Percentiles rank a stretch among this genome's conserved stretches.
Conservation (phyloP, 441 rosid genomes). For the Erysimum cheiri region DNA sequence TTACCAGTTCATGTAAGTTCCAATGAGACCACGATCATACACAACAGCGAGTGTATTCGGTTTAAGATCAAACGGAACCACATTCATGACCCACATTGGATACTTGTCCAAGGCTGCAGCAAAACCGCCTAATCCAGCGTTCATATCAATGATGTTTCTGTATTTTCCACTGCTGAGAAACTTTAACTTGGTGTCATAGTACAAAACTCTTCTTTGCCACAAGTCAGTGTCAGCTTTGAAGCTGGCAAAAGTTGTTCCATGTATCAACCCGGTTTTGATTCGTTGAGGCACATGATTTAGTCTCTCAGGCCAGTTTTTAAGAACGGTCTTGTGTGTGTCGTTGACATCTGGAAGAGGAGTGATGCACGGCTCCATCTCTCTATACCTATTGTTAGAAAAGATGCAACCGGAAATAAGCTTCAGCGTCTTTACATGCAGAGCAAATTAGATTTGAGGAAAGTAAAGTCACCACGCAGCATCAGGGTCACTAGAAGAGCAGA, state of each 20-base stretch:
- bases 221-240: conserved; percentile 49
- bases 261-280: conserved; percentile 40
- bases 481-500: conserved; percentile 50
- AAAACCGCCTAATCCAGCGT: conserved; percentile 52
- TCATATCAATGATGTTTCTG: conserved; percentile 76
- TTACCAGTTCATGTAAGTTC: conserved; percentile 79
- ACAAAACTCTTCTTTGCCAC: conserved; percentile 54
- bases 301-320: conserved; percentile 61
- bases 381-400: conserved; percentile 49
- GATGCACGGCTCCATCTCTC: conserved; percentile 60
- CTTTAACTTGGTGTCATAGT: conserved; percentile 54
- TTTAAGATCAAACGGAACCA: conserved; percentile 54
- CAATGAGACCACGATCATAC: conserved; percentile 71
- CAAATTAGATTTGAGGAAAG: conserved; percentile 11
- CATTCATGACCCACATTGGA: conserved; percentile 81
- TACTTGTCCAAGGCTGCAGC: conserved; percentile 60
- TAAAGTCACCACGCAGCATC: conserved; percentile 62
- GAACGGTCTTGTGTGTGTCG: conserved; percentile 31
- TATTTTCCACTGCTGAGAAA: conserved; percentile 50
- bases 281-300: conserved; percentile 51
- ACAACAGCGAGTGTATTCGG: conserved; percentile 59
- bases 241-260: conserved; percentile 44
- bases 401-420: conserved; percentile 13
- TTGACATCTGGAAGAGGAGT: conserved; percentile 52
- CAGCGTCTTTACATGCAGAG: conserved; percentile 16